Evolutionary conservation across 2,329 filamentous ascomycete genomes (phyloP), one percentile per base, ranked within the genome.

Genomic region (Pyrenophora tritici-repentis): DNA sequence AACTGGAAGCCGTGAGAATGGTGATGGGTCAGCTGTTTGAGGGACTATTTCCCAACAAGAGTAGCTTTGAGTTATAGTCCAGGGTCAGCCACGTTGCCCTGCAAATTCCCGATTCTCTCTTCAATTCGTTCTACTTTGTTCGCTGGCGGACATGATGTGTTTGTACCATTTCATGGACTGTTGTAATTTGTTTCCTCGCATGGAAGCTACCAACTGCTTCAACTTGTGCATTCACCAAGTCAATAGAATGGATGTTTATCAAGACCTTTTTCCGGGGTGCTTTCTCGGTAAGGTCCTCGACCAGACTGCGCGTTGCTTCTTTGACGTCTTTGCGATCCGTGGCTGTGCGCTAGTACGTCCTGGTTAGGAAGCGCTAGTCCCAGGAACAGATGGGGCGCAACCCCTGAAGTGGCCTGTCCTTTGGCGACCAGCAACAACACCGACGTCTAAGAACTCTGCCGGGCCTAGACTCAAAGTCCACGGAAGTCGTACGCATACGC

Each of bases 1-100:
- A 74, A 39, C 65, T 78, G 26, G 54, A 66, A 12, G 62, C 66
- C 24, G 61, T 78, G 40, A 61, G 63, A 29, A 62, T 69, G 24
- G 72, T 73, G 20, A 75, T 75, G 59, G 57, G 38, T 29, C 26
- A 12, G 26, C 10, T 29, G 10, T 29, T 29, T 4, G 26, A 29
- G 10, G 26, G 26, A 29, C 26, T 29, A 2, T 29, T 12, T 29
- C 26, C 26, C 26, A 29, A 29, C 26, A 29, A 29, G 10, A 29
- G 26, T 12, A 29, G 9, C 7, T 29, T 29, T 29, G 26, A 29
- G 10, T 7, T 29, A 9, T 29, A 29, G 10, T 29, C 10, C 10
- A 13, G 26, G 26, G 9, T 29, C 7, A 13, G 10, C 26, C 10
- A 12, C 26, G 3, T 29, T 29, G 26, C 10, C 9, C 9, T 29